phyloP scores from a whole-genome alignment of 345 rosid genomes.

The Hypericum perforatum region DNA sequence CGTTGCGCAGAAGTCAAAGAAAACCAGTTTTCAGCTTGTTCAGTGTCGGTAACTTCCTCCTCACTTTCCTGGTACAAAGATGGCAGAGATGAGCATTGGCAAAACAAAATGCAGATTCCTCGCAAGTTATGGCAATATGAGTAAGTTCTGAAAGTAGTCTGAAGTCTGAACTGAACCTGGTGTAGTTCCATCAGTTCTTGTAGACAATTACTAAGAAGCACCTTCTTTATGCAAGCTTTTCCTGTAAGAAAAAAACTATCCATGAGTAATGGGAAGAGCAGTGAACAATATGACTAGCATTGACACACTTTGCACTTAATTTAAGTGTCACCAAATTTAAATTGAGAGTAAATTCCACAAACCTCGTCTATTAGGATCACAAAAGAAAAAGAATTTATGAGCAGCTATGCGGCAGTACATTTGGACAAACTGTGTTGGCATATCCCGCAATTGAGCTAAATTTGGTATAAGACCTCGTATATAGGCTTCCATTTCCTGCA shows the following conservation, averaged over 20 bases:
- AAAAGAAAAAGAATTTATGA: conserved; percentile 95
- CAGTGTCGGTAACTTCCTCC: conserved; percentile 96
- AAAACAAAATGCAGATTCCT: not conserved
- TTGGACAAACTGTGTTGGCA: conserved; percentile 72
- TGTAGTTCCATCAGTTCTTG: conserved; percentile 99
- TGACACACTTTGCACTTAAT: too few species aligned
- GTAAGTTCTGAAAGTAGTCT: not conserved
- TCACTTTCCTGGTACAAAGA: conserved; percentile 64
- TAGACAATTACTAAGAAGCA: conserved; percentile 92
- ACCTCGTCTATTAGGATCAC: conserved; percentile 99
- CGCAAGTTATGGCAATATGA: too few species aligned
- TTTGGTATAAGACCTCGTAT: conserved; percentile 92
- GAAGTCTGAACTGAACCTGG: conserved; percentile 41
- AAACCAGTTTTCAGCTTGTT: conserved; percentile 99
- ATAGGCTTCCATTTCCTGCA: conserved; percentile 93
- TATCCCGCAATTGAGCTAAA: conserved; percentile 88
- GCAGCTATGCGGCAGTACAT: conserved; percentile 98
- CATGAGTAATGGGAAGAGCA: conserved; percentile 7
- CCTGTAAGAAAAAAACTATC: conserved; percentile 36
- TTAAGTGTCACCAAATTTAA: not conserved
- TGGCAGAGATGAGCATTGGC: not conserved
- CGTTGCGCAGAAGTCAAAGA: conserved; percentile 98
- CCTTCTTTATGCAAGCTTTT: conserved; percentile 93
- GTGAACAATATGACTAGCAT: not conserved
- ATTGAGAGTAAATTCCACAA: conserved; percentile 11